Conservation (phyloP, 176 grass and related monocot genomes). For the Saccharum spontaneum region DNA sequence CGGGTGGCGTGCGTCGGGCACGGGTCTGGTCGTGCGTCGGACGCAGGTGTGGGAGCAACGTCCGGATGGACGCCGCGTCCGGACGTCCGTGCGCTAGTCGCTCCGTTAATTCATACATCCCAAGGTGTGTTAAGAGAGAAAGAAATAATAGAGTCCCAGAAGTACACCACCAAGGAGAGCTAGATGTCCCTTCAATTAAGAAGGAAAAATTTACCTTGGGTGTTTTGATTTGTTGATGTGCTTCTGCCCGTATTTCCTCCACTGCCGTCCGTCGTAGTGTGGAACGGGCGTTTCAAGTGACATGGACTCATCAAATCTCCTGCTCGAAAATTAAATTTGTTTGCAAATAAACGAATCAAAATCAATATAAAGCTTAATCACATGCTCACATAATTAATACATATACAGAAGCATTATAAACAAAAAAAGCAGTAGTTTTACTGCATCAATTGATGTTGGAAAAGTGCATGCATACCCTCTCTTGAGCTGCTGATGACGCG, state of each 20-base stretch:
- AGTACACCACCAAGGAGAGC: neutral
- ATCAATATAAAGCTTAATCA: neutral
- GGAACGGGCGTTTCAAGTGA: slow-evolving; percentile 35
- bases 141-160: neutral
- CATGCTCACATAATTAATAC: neutral
- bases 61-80: too few species aligned
- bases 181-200: neutral
- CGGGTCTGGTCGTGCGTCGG: too few species aligned
- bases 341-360: neutral
- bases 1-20: too few species aligned
- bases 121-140: neutral
- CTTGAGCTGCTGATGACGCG: slow-evolving; percentile 31
- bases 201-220: slow-evolving; percentile 27
- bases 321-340: slow-evolving; percentile 5
- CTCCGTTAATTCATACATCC: neutral
- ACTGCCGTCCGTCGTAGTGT: slow-evolving; percentile 44
- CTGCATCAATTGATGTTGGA: neutral
- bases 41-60: too few species aligned
- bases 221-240: slow-evolving; percentile 39
- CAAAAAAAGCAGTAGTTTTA: neutral
- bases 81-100: too few species aligned
- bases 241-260: slow-evolving; percentile 66
- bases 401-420: neutral
- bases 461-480: slow-evolving; percentile 19
- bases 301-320: slow-evolving; percentile 31